Conservation (phyloP, 1,284 basidiomycete species). For the Cutaneotrichosporon sp. region DNA sequence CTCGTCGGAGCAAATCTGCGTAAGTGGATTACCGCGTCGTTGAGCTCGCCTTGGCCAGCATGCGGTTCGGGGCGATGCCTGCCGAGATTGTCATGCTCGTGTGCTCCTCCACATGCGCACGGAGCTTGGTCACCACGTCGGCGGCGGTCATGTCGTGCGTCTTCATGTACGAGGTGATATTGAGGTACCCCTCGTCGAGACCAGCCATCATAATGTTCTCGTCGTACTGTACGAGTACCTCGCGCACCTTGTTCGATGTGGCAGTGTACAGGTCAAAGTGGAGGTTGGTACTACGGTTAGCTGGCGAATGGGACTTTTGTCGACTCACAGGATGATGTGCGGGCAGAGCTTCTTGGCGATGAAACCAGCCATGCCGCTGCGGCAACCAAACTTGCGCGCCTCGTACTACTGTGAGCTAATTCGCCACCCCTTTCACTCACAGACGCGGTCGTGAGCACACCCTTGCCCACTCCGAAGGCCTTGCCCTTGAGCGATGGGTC, state of each 20-base stretch:
- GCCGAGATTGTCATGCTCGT: slow-evolving; percentile 89
- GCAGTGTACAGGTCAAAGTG: slow-evolving; percentile 69
- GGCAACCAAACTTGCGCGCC: slow-evolving; percentile 80
- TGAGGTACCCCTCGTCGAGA: slow-evolving; percentile 85
- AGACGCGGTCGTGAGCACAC: slow-evolving; percentile 74
- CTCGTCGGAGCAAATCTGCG: slow-evolving; percentile 88
- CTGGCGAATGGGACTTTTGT: neutral
- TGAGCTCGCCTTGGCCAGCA: slow-evolving; percentile 70
- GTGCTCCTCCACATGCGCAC: slow-evolving; percentile 67
- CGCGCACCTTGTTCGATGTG: slow-evolving; percentile 60
- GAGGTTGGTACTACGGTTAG: slow-evolving; percentile 19
- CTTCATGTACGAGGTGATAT: slow-evolving; percentile 66
- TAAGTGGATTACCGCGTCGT: slow-evolving; percentile 14
- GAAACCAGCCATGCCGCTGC: slow-evolving; percentile 89
- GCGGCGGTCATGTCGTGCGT: slow-evolving; percentile 65
- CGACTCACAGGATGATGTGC: slow-evolving; percentile 67
- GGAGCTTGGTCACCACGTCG: slow-evolving; percentile 74
- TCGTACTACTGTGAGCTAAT: slow-evolving; percentile 64
- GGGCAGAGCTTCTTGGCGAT: slow-evolving; percentile 93
- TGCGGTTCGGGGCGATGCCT: slow-evolving; percentile 75
- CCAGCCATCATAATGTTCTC: slow-evolving; percentile 74
- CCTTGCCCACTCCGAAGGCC: slow-evolving; percentile 75
- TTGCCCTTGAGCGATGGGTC: slow-evolving; percentile 77
- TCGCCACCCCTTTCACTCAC: slow-evolving; percentile 27
- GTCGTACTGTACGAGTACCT: slow-evolving; percentile 63